Conservation (phyloP, 805 yeast species). For the Candida gorgasii region DNA sequence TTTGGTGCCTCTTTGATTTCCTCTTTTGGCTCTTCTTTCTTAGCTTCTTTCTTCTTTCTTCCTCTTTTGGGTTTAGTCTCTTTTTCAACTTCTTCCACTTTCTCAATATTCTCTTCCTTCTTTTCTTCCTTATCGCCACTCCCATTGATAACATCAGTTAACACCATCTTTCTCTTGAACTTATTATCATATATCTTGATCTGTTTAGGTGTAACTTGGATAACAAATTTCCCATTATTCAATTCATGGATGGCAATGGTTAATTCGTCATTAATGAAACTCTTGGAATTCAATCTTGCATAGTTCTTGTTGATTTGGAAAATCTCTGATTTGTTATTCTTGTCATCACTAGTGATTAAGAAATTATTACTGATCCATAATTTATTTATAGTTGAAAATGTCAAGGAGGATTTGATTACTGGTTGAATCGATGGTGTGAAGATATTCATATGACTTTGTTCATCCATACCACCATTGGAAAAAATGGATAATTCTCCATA, state of each 20-base stretch:
- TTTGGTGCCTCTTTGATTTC: constrained; percentile 1
- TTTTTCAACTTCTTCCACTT: not conserved
- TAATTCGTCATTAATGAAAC: constrained; percentile 60
- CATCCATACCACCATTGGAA: constrained; percentile 65
- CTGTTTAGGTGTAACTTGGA: constrained; percentile 72
- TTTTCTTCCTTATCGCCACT: constrained; percentile 4
- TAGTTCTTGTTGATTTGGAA: constrained; percentile 64
- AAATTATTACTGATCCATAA: constrained; percentile 74
- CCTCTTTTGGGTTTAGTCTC: not conserved
- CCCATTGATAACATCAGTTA: constrained; percentile 37
- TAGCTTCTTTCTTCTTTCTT: not conserved
- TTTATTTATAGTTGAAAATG: constrained; percentile 69
- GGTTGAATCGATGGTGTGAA: constrained; percentile 73
- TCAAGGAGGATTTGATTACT: constrained; percentile 61
- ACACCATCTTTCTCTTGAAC: constrained; percentile 53
- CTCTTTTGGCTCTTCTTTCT: not conserved
- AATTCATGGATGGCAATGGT: constrained; percentile 70
- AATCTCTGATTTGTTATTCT: constrained; percentile 64
- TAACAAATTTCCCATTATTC: constrained; percentile 54
- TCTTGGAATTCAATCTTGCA: constrained; percentile 58
- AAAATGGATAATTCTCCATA: constrained; percentile 65
- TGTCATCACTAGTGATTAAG: constrained; percentile 70
- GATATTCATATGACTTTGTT: constrained; percentile 56
- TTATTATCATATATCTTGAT: constrained; percentile 60
- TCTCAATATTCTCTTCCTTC: constrained; percentile 1